Evolutionary conservation across 2,329 filamentous ascomycete genomes (phyloP), one percentile per base, ranked within the genome.

Genomic region (Cordyceps sp.): DNA sequence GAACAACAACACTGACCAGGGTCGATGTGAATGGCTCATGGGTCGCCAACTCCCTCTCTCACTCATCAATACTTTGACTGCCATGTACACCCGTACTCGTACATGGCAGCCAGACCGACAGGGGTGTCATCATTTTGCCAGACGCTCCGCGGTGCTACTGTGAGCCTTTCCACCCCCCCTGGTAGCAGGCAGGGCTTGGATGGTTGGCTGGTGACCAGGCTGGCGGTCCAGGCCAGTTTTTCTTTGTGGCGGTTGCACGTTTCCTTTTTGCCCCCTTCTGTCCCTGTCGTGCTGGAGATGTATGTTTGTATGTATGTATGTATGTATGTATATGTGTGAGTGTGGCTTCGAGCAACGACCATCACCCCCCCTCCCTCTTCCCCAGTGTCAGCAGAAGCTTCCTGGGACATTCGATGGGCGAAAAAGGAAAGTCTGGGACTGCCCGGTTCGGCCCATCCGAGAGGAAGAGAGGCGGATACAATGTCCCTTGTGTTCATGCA

Each of bases 91-190:
- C 13, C 24, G 20, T 24, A 31, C 15, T 18, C 26, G 32, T 30
- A 32, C 27, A 30, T 36, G 32, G 33, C 25, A 37, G 33, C 30
- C 20, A 21, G 26, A 24, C 25, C 34, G 37, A 33, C 39, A 41
- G 35, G 40, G 36, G 39, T 39, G 32, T 25, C 31, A 33, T 31
- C 28, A 30, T 36, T 36, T 37, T 37, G 39, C 34, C 31, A 41
- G 35, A 37, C 34, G 17, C 36, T 39, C 33, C 35, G 33, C 31
- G 33, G 38, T 37, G 33, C 38, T 40, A 37, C 32, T 31, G 29
- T 31, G 20, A 26, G 24, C 24, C 24, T 14, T 27, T 34, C 36
- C 39, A 20, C 27, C 17, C 30, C 30, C 32, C 32, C 37, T 33
- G 32, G 38, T 30, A 34, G 30, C 36, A 32, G 34, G 15, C 38